Evolutionary conservation across 2,329 filamentous ascomycete genomes (phyloP).

Genomic region (Pestalotiopsis sp.): DNA sequence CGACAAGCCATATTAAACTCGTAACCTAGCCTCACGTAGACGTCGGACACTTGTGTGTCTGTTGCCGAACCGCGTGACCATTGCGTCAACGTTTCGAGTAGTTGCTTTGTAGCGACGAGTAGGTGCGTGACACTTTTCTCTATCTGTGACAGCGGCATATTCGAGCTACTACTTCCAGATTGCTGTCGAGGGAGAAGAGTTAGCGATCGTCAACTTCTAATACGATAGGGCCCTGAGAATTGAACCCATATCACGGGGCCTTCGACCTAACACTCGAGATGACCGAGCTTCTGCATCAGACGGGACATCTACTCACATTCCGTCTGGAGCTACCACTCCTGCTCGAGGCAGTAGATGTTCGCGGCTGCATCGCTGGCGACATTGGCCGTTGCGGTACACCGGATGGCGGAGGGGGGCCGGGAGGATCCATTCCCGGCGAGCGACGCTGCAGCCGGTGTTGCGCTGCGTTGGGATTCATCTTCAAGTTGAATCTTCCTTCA

Average conservation of each 20-base stretch:
- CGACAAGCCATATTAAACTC: slow-evolving; percentile 99
- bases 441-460: slow-evolving; percentile 60
- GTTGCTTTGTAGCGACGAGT: slow-evolving; percentile 94
- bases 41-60: slow-evolving; percentile 94
- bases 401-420: slow-evolving; percentile 49
- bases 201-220: neutral
- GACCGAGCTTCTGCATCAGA: neutral
- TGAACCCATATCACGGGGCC: neutral
- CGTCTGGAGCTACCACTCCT: slow-evolving; percentile 57
- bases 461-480: slow-evolving; percentile 51
- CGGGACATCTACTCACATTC: slow-evolving; percentile 53
- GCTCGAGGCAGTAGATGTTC: slow-evolving; percentile 65
- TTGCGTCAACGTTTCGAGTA: slow-evolving; percentile 94
- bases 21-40: slow-evolving; percentile 95
- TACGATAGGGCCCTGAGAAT: neutral
- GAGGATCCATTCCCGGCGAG: slow-evolving; percentile 59
- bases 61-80: slow-evolving; percentile 93
- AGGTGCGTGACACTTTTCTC: slow-evolving; percentile 99
- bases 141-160: slow-evolving; percentile 85
- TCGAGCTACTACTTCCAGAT: slow-evolving; percentile 65
- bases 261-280: neutral
- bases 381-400: slow-evolving; percentile 57
- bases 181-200: slow-evolving; percentile 16
- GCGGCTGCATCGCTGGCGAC: slow-evolving; percentile 62
- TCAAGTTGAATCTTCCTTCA: slow-evolving; percentile 8